Conservation (phyloP, 768 basidiomycete species). For the Cystofilobasidium capitatum region DNA sequence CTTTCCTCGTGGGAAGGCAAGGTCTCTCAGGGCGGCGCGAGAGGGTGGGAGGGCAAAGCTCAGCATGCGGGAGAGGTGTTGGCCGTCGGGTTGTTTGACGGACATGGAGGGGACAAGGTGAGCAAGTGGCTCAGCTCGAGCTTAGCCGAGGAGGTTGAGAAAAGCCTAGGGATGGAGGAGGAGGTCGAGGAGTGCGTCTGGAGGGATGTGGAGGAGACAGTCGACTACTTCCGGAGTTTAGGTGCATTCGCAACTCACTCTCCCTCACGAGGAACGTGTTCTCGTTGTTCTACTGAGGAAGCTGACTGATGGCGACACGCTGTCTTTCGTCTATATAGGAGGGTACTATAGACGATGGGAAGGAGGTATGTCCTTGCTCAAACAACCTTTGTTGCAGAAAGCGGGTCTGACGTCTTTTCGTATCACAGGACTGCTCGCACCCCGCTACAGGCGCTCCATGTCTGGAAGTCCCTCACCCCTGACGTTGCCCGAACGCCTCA, state of each 20-base stretch:
- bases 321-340: constrained; percentile 18
- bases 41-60: constrained; percentile 13
- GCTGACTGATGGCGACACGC: background rate
- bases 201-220: constrained; percentile 30
- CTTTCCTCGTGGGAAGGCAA: constrained; percentile 13
- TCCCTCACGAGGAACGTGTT: background rate
- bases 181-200: background rate
- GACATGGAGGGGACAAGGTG: constrained; percentile 15
- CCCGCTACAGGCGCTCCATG: constrained; percentile 19
- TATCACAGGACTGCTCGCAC: constrained; percentile 34
- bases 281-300: too few relatives aligned
- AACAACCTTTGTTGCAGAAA: background rate
- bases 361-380: constrained; percentile 51
- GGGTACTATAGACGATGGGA: constrained; percentile 85
- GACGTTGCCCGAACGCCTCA: constrained; percentile 76
- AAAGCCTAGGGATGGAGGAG: background rate
- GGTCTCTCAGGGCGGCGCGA: background rate
- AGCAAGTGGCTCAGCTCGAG: constrained; percentile 4
- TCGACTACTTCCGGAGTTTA: constrained; percentile 62
- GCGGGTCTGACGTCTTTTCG: background rate
- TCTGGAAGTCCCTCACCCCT: constrained; percentile 43
- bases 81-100: constrained; percentile 19
- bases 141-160: constrained; percentile 2
- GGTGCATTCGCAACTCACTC: constrained; percentile 41
- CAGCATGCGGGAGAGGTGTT: constrained; percentile 12